Evolutionary conservation across 495 filamentous ascomycete genomes (phyloP).

Genomic region (Trichocladium antarcticum): DNA sequence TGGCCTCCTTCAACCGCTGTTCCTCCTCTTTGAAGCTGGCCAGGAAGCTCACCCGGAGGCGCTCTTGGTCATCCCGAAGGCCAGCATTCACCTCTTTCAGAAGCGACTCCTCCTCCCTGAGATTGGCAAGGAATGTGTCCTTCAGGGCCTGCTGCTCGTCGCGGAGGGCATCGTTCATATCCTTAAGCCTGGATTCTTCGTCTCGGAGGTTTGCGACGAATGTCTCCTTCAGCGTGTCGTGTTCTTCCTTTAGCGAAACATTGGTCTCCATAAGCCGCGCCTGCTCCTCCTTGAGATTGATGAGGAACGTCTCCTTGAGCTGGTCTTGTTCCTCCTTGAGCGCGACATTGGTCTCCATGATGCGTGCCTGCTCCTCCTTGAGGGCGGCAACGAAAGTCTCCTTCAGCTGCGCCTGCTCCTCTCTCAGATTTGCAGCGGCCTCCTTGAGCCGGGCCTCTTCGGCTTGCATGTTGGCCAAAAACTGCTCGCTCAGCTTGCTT

Average conservation of each 20-base stretch:
- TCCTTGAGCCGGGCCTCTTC: slow-evolving; percentile 22
- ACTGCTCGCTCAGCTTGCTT: slow-evolving; percentile 19
- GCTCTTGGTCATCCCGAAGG: slow-evolving; percentile 30
- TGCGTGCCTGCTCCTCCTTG: slow-evolving; percentile 9
- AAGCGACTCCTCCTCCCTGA: slow-evolving; percentile 57
- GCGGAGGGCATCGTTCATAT: slow-evolving; percentile 37
- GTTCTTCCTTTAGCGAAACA: slow-evolving; percentile 52
- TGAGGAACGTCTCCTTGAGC: slow-evolving; percentile 8
- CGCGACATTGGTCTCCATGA: slow-evolving; percentile 4
- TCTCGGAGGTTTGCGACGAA: slow-evolving; percentile 19
- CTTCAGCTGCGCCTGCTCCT: slow-evolving; percentile 12
- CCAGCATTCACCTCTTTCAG: slow-evolving; percentile 54
- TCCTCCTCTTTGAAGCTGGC: slow-evolving; percentile 22
- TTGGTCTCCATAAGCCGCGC: slow-evolving; percentile 15
- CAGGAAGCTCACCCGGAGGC: slow-evolving; percentile 28
- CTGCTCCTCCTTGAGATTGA: slow-evolving; percentile 47
- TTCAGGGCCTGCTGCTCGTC: slow-evolving; percentile 70
- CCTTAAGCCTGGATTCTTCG: slow-evolving; percentile 19
- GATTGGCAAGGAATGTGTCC: slow-evolving; percentile 50
- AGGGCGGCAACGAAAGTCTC: slow-evolving; percentile 7
- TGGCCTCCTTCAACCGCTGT: slow-evolving; percentile 9
- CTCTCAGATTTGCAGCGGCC: slow-evolving; percentile 1
- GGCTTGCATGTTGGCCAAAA: slow-evolving; percentile 16
- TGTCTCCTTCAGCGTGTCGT: slow-evolving; percentile 54
- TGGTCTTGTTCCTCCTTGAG: slow-evolving; percentile 10